phyloP scores from a whole-genome alignment of 768 basidiomycete species.

The Boletus subparvulus region DNA sequence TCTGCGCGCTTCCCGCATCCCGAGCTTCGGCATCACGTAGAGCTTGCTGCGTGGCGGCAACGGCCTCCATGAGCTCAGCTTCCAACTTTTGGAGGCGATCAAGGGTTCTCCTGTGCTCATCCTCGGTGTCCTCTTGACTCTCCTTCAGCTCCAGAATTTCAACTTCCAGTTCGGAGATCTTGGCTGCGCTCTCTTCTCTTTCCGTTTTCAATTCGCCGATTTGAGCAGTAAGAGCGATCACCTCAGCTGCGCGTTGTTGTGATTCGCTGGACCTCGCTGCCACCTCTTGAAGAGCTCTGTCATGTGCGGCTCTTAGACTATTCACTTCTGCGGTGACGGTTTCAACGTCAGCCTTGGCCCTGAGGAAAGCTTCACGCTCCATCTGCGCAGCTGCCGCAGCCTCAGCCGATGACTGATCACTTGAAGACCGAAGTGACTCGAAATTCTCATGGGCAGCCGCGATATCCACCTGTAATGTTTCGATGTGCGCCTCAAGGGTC shows the following conservation, averaged over 20 bases:
- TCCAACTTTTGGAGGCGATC: slow-evolving; percentile 52
- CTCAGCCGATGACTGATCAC: slow-evolving; percentile 43
- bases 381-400: slow-evolving; percentile 52
- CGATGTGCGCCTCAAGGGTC: slow-evolving; percentile 49
- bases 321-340: slow-evolving; percentile 52
- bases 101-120: slow-evolving; percentile 48
- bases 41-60: slow-evolving; percentile 47
- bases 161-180: slow-evolving; percentile 78
- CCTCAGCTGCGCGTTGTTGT: slow-evolving; percentile 45
- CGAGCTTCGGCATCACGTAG: slow-evolving; percentile 46
- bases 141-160: slow-evolving; percentile 80
- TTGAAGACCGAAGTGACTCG: slow-evolving; percentile 46
- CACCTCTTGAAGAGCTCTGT: slow-evolving; percentile 47
- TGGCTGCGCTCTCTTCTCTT: slow-evolving; percentile 68
- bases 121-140: slow-evolving; percentile 61
- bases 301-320: slow-evolving; percentile 50
- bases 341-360: slow-evolving; percentile 62
- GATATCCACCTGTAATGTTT: slow-evolving; percentile 51
- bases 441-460: slow-evolving; percentile 51
- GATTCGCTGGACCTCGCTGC: slow-evolving; percentile 45
- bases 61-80: slow-evolving; percentile 50
- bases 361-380: slow-evolving; percentile 63
- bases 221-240: slow-evolving; percentile 47
- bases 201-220: slow-evolving; percentile 55
- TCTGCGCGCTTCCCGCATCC: slow-evolving; percentile 44